Conservation (phyloP, 1,284 basidiomycete species). For the Apiotrichum porosum region DNA sequence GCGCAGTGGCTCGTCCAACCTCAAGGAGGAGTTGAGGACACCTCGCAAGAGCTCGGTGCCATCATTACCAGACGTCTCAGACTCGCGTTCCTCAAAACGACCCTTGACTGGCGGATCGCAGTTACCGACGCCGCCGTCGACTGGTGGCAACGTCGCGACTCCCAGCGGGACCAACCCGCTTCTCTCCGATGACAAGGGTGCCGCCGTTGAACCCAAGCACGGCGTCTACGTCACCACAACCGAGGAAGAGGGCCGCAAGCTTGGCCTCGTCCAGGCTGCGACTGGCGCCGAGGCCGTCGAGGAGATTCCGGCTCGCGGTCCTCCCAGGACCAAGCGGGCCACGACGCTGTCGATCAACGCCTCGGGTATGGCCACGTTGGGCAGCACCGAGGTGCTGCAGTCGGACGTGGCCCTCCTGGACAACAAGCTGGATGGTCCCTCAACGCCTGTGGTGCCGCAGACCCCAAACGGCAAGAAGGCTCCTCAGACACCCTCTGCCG, state of each 20-base stretch:
- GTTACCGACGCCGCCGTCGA: conserved; percentile 11
- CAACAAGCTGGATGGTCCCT: not conserved
- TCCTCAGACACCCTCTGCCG: conserved; percentile 2
- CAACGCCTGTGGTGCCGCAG: not conserved
- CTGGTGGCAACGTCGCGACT: conserved; percentile 5
- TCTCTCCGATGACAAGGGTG: not conserved
- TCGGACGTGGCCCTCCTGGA: conserved; percentile 34
- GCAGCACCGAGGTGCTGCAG: conserved; percentile 32
- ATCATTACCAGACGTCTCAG: not conserved
- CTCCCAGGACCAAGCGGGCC: conserved; percentile 26
- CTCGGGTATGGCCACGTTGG: conserved; percentile 28
- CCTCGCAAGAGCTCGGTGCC: not conserved
- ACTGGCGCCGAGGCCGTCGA: conserved; percentile 26
- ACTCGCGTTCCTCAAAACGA: not conserved
- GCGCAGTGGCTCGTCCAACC: conserved; percentile 9
- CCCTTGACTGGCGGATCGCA: not conserved
- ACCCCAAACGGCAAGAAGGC: not conserved
- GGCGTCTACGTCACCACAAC: conserved; percentile 33
- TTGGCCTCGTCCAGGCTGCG: conserved; percentile 28
- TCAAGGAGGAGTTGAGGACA: conserved; percentile 2
- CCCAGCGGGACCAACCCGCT: not conserved
- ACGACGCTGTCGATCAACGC: conserved; percentile 28
- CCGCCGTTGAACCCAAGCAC: not conserved
- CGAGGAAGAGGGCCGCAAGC: conserved; percentile 37
- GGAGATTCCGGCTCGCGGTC: conserved; percentile 8